Evolutionary conservation across 2,329 filamentous ascomycete species (phyloP), one percentile per base, ranked within the genome.

Genomic region (Alternaria ethzedia): DNA sequence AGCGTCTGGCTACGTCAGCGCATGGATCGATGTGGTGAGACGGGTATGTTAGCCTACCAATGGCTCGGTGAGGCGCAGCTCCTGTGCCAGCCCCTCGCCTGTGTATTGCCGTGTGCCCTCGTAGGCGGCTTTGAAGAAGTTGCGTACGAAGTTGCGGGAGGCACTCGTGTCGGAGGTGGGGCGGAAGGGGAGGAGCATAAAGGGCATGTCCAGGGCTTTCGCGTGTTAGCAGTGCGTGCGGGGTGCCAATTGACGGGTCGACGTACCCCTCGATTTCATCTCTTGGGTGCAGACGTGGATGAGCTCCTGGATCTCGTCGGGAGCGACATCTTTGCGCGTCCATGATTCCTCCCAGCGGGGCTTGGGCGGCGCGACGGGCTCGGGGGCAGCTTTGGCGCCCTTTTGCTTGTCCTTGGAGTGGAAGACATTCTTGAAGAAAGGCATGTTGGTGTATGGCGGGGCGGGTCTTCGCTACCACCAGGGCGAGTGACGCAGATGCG

Each of bases 141-240:
- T 94, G 76, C 93, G 90, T 73, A 99, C 87, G 74, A 98, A 98
- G 21, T 91, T 95, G 78, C 94, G 92, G 65, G 96, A 94, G 56
- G 93, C 92, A 66, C 92, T 96, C 46, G 95, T 91, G 78, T 99
- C 94, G 67, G 94, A 96, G 26, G 92, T 93, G 21, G 95, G 96
- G 73, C 96, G 91, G 82, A 97, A 99, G 12, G 96, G 96, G 5
- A 99, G 87, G 9, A 99, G 89, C 26, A 98, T 87, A 80, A 99
- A 98, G 1, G 96, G 96, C 64, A 91, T 90, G 78, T 97, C 91
- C 74, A 98, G 90, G 70, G 90, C 94, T 97, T 80, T 30, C 25
- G 55, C 70, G 56, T 64, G 78, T 69, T 59, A 73, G 68, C 58
- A 62, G 61, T 47, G 54, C 56, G 46, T 13, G 23, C n/a, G 3